phyloP scores from a whole-genome alignment of 192 early-diverging fungal species.

The Podila verticillata region DNA sequence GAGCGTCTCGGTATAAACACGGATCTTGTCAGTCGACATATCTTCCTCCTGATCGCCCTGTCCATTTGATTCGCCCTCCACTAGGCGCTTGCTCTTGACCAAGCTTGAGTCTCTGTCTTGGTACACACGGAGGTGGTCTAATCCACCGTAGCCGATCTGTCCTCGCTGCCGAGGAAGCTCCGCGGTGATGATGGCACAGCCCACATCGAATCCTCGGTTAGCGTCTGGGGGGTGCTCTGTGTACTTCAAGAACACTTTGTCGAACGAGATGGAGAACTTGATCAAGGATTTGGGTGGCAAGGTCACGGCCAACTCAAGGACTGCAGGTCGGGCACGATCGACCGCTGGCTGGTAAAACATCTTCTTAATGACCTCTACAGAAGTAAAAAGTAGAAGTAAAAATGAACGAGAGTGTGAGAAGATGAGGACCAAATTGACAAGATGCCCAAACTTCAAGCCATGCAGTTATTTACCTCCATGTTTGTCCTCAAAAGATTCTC shows the following conservation, averaged over 20 bases:
- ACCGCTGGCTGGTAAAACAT: slow-evolving; percentile 81
- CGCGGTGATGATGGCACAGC: slow-evolving; percentile 70
- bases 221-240: slow-evolving; percentile 97
- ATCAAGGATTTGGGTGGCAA: slow-evolving; percentile 78
- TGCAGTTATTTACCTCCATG: background rate
- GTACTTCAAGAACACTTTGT: slow-evolving; percentile 93
- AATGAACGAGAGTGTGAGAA: background rate
- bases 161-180: slow-evolving; percentile 23
- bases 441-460: too few species aligned
- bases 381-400: background rate
- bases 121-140: slow-evolving; percentile 35
- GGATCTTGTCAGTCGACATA: slow-evolving; percentile 25
- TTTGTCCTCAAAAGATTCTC: slow-evolving; percentile 22
- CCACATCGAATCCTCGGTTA: slow-evolving; percentile 94
- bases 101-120: slow-evolving; percentile 38
- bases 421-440: background rate
- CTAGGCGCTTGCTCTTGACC: slow-evolving; percentile 11
- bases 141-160: slow-evolving; percentile 46
- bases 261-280: slow-evolving; percentile 81
- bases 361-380: slow-evolving; percentile 60
- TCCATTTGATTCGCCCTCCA: background rate
- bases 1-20: slow-evolving; percentile 87
- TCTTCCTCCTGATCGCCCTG: background rate
- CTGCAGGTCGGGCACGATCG: slow-evolving; percentile 82
- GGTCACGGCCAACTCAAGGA: slow-evolving; percentile 75